phyloP scores from a whole-genome alignment of 1,284 basidiomycete genomes.

The Ganoderma resinaceum region DNA sequence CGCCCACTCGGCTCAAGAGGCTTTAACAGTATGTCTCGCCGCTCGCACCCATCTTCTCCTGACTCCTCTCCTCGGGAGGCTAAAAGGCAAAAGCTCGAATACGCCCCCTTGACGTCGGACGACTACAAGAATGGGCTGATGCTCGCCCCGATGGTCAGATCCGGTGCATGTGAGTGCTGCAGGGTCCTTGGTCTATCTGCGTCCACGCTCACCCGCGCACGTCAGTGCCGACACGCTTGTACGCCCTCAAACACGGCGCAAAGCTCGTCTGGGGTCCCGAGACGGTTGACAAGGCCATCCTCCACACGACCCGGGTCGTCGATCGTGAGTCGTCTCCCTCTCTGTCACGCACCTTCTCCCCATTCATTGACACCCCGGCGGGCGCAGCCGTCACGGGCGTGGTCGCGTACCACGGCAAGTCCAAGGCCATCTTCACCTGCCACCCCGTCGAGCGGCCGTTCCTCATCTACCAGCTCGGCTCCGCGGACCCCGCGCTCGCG shows the following conservation, averaged over 20 bases:
- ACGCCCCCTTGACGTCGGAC: constrained; percentile 61
- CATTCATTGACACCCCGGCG: constrained; percentile 8
- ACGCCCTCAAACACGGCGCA: constrained; percentile 93
- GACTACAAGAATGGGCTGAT: constrained; percentile 85
- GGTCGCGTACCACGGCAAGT: constrained; percentile 87
- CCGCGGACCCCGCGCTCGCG: constrained; percentile 87
- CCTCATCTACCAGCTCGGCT: constrained; percentile 93
- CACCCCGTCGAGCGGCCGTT: constrained; percentile 95
- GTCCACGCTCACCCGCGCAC: constrained; percentile 15
- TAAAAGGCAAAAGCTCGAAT: constrained; percentile 59
- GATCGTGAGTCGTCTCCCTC: constrained; percentile 67
- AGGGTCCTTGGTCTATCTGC: constrained; percentile 41
- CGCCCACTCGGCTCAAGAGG: constrained; percentile 1
- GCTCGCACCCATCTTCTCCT: constrained; percentile 57
- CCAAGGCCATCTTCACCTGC: constrained; percentile 87
- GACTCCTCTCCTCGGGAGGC: constrained; percentile 48
- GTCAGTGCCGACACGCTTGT: constrained; percentile 82
- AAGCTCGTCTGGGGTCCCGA: constrained; percentile 98
- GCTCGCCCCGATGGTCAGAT: constrained; percentile 95
- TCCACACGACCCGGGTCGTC: constrained; percentile 84
- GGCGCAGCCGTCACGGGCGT: constrained; percentile 81
- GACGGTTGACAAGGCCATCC: constrained; percentile 95
- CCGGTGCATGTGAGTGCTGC: constrained; percentile 73
- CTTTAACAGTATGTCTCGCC: constrained; percentile 55
- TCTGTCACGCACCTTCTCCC: constrained; percentile 8